These are phyloP conservation scores for Oenanthe sinensis DNA, from an alignment of 129 eudicot species.

Conservation along the genomic window DNA sequence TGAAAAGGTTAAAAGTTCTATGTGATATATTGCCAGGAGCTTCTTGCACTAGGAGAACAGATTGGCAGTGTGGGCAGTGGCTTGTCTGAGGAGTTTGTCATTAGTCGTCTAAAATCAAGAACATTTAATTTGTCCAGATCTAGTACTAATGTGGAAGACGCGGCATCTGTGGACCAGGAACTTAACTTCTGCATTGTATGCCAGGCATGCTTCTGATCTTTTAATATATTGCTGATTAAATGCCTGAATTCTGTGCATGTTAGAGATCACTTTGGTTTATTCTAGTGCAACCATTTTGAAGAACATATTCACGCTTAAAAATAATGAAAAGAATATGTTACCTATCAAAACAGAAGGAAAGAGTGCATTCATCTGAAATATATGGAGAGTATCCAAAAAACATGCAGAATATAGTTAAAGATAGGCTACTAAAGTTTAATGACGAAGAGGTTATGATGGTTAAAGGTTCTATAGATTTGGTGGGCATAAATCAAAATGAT, in stretches of 20 bases:
- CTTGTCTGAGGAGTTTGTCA: constrained; percentile 47
- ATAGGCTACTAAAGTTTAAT: constrained; percentile 71
- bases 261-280: not conserved
- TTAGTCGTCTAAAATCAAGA: constrained; percentile 40
- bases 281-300: not conserved
- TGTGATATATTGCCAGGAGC: constrained; percentile 41
- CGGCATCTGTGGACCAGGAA: constrained; percentile 31
- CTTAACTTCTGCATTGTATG: constrained; percentile 62
- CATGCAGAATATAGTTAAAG: constrained; percentile 66
- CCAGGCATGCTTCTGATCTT: constrained; percentile 34
- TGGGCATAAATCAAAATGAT: constrained; percentile 80
- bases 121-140: constrained; percentile 27
- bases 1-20: not conserved
- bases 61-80: constrained; percentile 63
- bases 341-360: not conserved
- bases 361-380: not conserved
- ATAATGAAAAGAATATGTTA: not conserved
- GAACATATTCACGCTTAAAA: not conserved
- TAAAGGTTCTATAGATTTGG: constrained; percentile 69
- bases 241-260: not conserved
- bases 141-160: constrained; percentile 29
- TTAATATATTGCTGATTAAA: not conserved
- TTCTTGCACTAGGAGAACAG: constrained; percentile 79
- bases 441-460: constrained; percentile 59
- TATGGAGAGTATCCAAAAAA: constrained; percentile 82